Evolutionary conservation across 495 filamentous ascomycete genomes (phyloP).

Genomic region (Talaromyces stipitatus): DNA sequence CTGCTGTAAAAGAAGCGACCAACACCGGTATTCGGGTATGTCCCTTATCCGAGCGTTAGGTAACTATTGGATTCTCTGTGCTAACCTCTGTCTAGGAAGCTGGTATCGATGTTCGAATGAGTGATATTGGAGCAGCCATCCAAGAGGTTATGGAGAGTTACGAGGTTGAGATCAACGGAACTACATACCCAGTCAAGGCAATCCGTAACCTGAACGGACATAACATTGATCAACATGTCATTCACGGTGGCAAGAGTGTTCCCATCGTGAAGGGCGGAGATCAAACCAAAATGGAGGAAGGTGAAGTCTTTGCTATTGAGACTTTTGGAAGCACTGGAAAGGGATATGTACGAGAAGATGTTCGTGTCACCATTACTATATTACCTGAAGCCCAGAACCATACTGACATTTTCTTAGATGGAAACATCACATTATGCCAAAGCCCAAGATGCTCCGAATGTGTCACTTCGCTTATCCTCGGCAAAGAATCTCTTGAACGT

Average conservation of each 20-base stretch:
- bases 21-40: slow-evolving; percentile 68
- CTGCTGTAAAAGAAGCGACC: slow-evolving; percentile 77
- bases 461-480: slow-evolving; percentile 60
- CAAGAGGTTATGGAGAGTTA: slow-evolving; percentile 90
- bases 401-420: slow-evolving; percentile 25
- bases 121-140: slow-evolving; percentile 67
- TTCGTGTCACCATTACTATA: slow-evolving; percentile 25
- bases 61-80: background rate
- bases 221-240: slow-evolving; percentile 76
- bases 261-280: slow-evolving; percentile 80
- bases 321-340: slow-evolving; percentile 92
- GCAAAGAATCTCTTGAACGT: slow-evolving; percentile 77
- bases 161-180: slow-evolving; percentile 71
- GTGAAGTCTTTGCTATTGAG: slow-evolving; percentile 87
- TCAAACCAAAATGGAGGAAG: slow-evolving; percentile 88
- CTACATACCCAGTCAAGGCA: slow-evolving; percentile 71
- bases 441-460: slow-evolving; percentile 54
- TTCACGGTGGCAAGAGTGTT: slow-evolving; percentile 84
- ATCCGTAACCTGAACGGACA: slow-evolving; percentile 88
- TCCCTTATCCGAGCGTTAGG: background rate
- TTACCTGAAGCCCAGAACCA: background rate
- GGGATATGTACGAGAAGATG: slow-evolving; percentile 74
- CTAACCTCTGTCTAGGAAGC: slow-evolving; percentile 44
- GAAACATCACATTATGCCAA: slow-evolving; percentile 76
- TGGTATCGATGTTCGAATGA: slow-evolving; percentile 73